These are phyloP conservation scores for Pseudotulostoma volvatum DNA, from an alignment of 495 filamentous ascomycete genomes.

Conservation along the genomic window DNA sequence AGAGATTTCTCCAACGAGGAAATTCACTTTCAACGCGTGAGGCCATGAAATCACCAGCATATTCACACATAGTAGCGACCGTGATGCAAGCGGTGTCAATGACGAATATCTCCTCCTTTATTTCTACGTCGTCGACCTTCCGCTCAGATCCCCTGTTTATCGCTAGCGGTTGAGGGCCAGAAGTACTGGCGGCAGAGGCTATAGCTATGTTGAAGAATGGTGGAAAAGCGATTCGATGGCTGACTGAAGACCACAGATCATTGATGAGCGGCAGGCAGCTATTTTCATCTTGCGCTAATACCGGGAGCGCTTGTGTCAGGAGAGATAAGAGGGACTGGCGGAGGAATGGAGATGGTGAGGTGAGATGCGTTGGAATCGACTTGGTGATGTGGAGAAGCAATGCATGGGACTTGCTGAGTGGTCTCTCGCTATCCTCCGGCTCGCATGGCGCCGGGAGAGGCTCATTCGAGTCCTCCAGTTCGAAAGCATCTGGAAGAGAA, in stretches of 20 bases:
- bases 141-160: constrained; percentile 4
- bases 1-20: constrained; percentile 34
- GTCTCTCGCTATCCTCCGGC: constrained; percentile 35
- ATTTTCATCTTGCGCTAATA: constrained; percentile 56
- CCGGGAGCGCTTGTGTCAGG: constrained; percentile 47
- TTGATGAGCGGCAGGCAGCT: constrained; percentile 79
- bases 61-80: constrained; percentile 37
- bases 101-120: constrained; percentile 60
- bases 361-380: constrained; percentile 70
- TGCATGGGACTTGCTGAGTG: constrained; percentile 38
- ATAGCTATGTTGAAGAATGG: constrained; percentile 15
- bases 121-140: constrained; percentile 10
- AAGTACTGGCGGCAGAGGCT: constrained; percentile 15
- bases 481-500: constrained; percentile 17
- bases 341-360: constrained; percentile 60
- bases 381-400: constrained; percentile 52
- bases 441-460: constrained; percentile 27
- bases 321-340: constrained; percentile 62
- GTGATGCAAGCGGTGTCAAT: constrained; percentile 48
- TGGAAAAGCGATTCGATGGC: constrained; percentile 40
- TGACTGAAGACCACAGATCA: constrained; percentile 69
- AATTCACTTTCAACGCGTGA: constrained; percentile 56
- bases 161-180: constrained; percentile 17
- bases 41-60: constrained; percentile 68
- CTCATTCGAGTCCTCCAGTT: constrained; percentile 19